Evolutionary conservation across 2,329 filamentous ascomycete genomes (phyloP).

Genomic region (Diaporthe ilicicola): DNA sequence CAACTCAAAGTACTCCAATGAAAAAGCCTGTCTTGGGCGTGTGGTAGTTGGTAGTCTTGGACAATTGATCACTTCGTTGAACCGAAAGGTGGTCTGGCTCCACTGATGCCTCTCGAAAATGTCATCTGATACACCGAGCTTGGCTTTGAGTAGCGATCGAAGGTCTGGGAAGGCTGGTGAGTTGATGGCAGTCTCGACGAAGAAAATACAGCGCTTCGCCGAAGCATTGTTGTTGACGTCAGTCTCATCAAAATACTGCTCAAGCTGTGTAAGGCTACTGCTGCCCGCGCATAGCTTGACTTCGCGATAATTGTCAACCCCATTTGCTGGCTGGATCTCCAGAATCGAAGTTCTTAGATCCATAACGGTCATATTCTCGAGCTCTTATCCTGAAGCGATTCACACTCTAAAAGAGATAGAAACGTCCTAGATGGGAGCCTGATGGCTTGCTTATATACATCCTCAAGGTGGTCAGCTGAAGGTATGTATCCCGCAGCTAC

Average conservation of each 20-base stretch:
- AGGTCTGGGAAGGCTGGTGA: neutral
- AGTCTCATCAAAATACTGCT: neutral
- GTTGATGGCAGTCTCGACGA: neutral
- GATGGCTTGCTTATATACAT: neutral
- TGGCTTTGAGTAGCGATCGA: neutral
- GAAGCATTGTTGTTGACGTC: neutral
- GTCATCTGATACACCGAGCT: neutral
- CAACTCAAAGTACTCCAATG: constrained; percentile 26
- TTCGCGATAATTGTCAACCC: neutral
- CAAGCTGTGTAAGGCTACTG: neutral
- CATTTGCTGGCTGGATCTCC: neutral
- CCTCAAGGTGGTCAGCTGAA: neutral
- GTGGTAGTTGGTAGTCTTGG: constrained; percentile 8
- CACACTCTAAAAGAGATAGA: rapidly evolving
- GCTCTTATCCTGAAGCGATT: no score
- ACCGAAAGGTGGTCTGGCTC: constrained; percentile 29
- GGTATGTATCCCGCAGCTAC: neutral
- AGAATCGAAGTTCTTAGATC: neutral
- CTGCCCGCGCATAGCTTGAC: neutral
- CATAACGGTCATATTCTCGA: neutral
- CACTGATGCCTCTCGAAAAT: constrained; percentile 23
- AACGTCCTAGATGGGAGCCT: neutral
- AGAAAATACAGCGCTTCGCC: neutral
- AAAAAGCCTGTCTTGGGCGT: neutral
- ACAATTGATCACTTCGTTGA: constrained; percentile 29